These are phyloP conservation scores for Allomyces javanicus DNA, from an alignment of 192 early-diverging fungal genomes.

Conservation along the genomic window DNA sequence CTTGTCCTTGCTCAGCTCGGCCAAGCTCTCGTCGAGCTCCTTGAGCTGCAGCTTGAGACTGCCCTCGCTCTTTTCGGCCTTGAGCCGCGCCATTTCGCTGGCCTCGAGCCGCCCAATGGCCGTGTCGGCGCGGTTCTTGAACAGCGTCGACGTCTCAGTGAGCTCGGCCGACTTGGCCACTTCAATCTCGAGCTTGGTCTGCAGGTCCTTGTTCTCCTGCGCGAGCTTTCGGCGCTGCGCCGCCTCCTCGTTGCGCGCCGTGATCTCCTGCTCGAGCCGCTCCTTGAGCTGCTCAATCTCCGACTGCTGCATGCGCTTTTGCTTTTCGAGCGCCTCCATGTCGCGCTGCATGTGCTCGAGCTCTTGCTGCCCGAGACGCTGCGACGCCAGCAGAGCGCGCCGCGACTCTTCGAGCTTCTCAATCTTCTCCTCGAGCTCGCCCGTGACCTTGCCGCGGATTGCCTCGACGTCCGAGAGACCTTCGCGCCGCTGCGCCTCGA, in stretches of 20 bases:
- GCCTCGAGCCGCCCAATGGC: slow-evolving; percentile 34
- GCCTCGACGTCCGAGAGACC: slow-evolving; percentile 29
- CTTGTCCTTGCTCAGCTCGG: slow-evolving; percentile 39
- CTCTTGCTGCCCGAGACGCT: slow-evolving; percentile 54
- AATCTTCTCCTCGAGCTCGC: slow-evolving; percentile 51
- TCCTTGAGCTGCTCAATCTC: slow-evolving; percentile 42
- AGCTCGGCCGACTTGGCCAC: slow-evolving; percentile 33
- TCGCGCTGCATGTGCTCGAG: slow-evolving; percentile 58
- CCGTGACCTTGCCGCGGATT: slow-evolving; percentile 30
- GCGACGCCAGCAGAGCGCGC: slow-evolving; percentile 52
- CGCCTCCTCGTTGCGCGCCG: slow-evolving; percentile 39
- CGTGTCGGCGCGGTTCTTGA: slow-evolving; percentile 32
- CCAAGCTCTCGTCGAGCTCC: slow-evolving; percentile 46
- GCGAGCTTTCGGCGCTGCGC: slow-evolving; percentile 30
- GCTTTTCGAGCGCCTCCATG: slow-evolving; percentile 44
- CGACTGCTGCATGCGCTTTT: slow-evolving; percentile 30
- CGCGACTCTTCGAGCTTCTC: slow-evolving; percentile 64
- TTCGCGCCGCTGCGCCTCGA: slow-evolving; percentile 30
- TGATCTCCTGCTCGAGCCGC: slow-evolving; percentile 39
- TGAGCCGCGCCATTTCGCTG: slow-evolving; percentile 43
- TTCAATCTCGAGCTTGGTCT: slow-evolving; percentile 40
- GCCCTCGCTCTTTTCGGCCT: slow-evolving; percentile 56
- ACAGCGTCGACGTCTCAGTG: slow-evolving; percentile 26
- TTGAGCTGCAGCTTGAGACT: slow-evolving; percentile 37
- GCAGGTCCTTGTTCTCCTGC: slow-evolving; percentile 37